Conservation (phyloP, 805 yeast genomes). For the Nakazawaea ernobii region DNA sequence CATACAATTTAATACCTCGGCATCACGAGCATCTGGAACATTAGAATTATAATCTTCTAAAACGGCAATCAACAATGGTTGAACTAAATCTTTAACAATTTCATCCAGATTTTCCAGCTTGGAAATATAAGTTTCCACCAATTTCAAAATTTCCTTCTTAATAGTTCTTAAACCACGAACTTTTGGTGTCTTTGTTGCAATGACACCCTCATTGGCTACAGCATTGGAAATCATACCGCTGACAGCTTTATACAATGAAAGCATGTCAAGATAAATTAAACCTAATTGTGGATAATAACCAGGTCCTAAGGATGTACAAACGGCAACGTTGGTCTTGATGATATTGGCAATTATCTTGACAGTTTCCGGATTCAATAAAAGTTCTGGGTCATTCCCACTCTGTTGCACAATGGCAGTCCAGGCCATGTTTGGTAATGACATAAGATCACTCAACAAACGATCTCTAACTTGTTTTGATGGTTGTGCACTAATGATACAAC, state of each 20-base stretch:
- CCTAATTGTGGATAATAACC: slow-evolving; percentile 87
- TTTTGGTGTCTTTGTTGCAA: slow-evolving; percentile 92
- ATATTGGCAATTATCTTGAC: slow-evolving; percentile 91
- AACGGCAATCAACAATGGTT: slow-evolving; percentile 77
- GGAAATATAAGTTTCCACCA: slow-evolving; percentile 82
- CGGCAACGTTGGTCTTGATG: slow-evolving; percentile 92
- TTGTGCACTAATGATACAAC: slow-evolving; percentile 87
- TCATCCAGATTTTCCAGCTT: slow-evolving; percentile 84
- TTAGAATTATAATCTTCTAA: slow-evolving; percentile 83
- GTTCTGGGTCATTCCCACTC: slow-evolving; percentile 76
- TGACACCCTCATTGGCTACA: slow-evolving; percentile 73
- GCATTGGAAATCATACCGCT: slow-evolving; percentile 77
- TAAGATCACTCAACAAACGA: slow-evolving; percentile 65
- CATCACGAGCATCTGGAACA: slow-evolving; percentile 96
- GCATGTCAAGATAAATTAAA: slow-evolving; percentile 80
- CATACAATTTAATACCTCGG: slow-evolving; percentile 94
- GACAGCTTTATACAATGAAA: slow-evolving; percentile 83
- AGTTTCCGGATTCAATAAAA: slow-evolving; percentile 71
- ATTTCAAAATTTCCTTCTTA: slow-evolving; percentile 85
- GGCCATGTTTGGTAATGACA: slow-evolving; percentile 90
- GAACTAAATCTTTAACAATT: slow-evolving; percentile 75
- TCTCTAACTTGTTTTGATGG: slow-evolving; percentile 63
- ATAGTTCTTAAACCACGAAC: slow-evolving; percentile 94
- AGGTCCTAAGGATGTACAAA: slow-evolving; percentile 91
- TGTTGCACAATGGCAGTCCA: slow-evolving; percentile 87